A percentile compares a stretch with the other conserved stretches of the same genome.
These are phyloP conservation scores for Teratosphaeria destructans DNA, from an alignment of 2,329 filamentous ascomycete genomes.

Conservation along the genomic window DNA sequence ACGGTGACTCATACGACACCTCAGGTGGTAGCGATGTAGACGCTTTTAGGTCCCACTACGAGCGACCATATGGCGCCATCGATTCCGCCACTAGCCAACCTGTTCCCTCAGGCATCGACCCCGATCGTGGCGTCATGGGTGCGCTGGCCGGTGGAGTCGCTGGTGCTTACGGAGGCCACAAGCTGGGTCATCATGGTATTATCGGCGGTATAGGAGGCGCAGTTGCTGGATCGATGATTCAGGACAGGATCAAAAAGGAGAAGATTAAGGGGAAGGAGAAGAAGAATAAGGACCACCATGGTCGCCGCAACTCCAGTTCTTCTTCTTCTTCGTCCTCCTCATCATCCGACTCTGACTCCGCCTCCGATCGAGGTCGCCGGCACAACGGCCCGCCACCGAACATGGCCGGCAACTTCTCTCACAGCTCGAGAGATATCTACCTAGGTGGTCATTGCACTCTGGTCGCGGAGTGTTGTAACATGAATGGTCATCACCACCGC, in stretches of 20 bases:
- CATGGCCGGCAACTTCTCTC: conserved; percentile 30
- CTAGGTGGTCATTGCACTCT: conserved; percentile 27
- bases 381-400: conserved; percentile 5
- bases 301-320: conserved; percentile 5
- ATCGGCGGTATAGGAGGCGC: conserved; percentile 49
- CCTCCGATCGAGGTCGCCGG: conserved; percentile 7
- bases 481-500: conserved; percentile 23
- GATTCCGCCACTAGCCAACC: conserved; percentile 5
- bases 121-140: conserved; percentile 45
- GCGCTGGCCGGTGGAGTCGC: conserved; percentile 47
- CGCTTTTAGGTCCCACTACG: conserved; percentile 10
- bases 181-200: conserved; percentile 44
- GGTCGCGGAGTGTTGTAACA: conserved; percentile 26
- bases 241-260: conserved; percentile 42
- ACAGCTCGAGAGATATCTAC: conserved; percentile 23
- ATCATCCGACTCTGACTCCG: conserved; percentile 3
- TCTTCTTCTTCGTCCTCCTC: conserved; percentile 5
- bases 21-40: conserved; percentile 5
- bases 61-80: conserved; percentile 11
- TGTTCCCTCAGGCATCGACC: conserved; percentile 23
- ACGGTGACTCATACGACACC: neutral
- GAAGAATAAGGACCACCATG: conserved; percentile 14
- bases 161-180: conserved; percentile 46
- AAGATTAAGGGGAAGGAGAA: conserved; percentile 30
- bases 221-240: conserved; percentile 43